A percentile compares a stretch with the other conserved stretches of the same genome.
phyloP scores from a whole-genome alignment of 2,329 filamentous ascomycete species.

The Colletotrichum musicola region DNA sequence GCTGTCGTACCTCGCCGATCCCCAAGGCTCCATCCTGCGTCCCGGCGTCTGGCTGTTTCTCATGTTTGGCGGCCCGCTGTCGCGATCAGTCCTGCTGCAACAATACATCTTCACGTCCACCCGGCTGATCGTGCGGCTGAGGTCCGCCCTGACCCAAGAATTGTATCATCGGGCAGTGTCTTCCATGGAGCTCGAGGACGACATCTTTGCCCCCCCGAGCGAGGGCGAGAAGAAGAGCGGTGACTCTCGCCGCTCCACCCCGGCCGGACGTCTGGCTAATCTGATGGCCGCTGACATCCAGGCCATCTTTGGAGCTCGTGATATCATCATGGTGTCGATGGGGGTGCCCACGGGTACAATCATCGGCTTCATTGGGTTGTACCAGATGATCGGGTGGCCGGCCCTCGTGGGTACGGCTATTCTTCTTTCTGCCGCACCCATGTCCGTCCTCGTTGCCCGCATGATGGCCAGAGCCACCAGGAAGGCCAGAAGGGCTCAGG shows the following conservation, averaged over 20 bases:
- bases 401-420: slow-evolving; percentile 65
- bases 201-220: slow-evolving; percentile 55
- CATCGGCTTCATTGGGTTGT: slow-evolving; percentile 64
- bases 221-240: slow-evolving; percentile 41
- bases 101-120: slow-evolving; percentile 71
- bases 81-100: slow-evolving; percentile 64
- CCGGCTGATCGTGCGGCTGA: slow-evolving; percentile 67
- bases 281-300: slow-evolving; percentile 72
- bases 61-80: slow-evolving; percentile 63
- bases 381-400: slow-evolving; percentile 67
- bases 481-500: slow-evolving; percentile 67
- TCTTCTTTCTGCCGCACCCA: slow-evolving; percentile 61
- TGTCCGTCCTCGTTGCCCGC: slow-evolving; percentile 63
- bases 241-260: slow-evolving; percentile 50
- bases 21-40: slow-evolving; percentile 57
- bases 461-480: slow-evolving; percentile 62
- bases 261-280: slow-evolving; percentile 65
- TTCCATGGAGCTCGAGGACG: slow-evolving; percentile 70
- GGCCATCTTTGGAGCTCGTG: slow-evolving; percentile 64
- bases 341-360: slow-evolving; percentile 62
- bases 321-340: slow-evolving; percentile 60
- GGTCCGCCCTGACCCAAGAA: slow-evolving; percentile 69
- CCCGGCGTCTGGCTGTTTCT: slow-evolving; percentile 67
- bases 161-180: slow-evolving; percentile 67
- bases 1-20: slow-evolving; percentile 63